Evolutionary conservation across 2,329 filamentous ascomycete genomes (phyloP).

Genomic region (Diaporthe capsici): DNA sequence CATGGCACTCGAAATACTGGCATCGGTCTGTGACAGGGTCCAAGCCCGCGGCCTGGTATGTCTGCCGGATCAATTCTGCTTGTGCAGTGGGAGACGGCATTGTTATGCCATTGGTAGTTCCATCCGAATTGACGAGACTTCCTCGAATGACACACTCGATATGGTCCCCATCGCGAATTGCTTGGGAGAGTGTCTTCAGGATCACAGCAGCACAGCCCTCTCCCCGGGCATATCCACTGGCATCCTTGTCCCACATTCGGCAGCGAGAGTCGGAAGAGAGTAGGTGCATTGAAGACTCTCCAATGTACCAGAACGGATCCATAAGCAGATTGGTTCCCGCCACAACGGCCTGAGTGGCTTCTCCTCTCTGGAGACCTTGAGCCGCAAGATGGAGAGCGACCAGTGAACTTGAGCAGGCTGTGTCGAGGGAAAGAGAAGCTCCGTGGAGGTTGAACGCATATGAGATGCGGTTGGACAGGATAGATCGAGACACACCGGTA

Average conservation of each 20-base stretch:
- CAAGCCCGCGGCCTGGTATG: constrained; percentile 59
- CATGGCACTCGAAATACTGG: constrained; percentile 64
- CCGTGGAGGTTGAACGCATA: constrained; percentile 69
- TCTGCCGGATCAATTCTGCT: constrained; percentile 58
- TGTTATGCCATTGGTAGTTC: constrained; percentile 65
- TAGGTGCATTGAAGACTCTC: neutral
- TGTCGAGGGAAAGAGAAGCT: constrained; percentile 65
- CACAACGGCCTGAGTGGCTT: constrained; percentile 48
- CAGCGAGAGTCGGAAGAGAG: neutral
- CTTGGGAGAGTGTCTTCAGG: constrained; percentile 64
- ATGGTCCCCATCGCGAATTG: constrained; percentile 62
- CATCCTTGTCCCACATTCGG: constrained; percentile 62
- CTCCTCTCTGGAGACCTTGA: constrained; percentile 62
- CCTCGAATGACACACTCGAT: constrained; percentile 64
- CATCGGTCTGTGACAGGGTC: constrained; percentile 54
- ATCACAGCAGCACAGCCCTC: constrained; percentile 67
- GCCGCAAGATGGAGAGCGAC: constrained; percentile 65
- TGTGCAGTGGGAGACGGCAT: constrained; percentile 58
- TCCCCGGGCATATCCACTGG: constrained; percentile 70
- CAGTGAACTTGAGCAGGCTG: constrained; percentile 66
- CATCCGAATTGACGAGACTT: constrained; percentile 64
- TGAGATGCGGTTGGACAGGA: constrained; percentile 68
- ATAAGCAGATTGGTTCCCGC: neutral
- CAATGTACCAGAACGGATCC: neutral
- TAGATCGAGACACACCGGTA: constrained; percentile 42